These are phyloP conservation scores for Fusarium falciforme DNA, from an alignment of 2,329 filamentous ascomycete genomes.

Conservation along the genomic window DNA sequence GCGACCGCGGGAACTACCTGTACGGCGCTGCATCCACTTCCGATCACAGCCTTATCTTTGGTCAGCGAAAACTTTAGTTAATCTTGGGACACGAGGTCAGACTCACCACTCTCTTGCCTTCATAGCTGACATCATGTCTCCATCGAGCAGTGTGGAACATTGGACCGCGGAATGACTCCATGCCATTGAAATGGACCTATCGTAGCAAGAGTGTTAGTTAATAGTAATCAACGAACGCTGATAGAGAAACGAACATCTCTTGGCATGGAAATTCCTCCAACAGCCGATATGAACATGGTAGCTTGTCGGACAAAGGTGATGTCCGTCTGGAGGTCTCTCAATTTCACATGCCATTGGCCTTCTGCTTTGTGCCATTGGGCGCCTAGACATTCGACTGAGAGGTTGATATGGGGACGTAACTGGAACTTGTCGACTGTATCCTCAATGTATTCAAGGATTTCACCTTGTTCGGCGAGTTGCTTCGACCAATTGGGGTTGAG, in stretches of 20 bases:
- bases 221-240: no score
- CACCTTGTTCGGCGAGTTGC: slow-evolving; percentile 21
- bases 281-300: no score
- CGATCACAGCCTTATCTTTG: not conserved
- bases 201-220: no score
- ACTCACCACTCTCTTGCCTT: no score
- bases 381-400: slow-evolving; percentile 6
- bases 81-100: not conserved
- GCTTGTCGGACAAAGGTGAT: no score
- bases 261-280: no score
- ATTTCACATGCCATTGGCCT: not conserved
- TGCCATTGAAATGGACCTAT: no score
- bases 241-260: no score
- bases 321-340: no score
- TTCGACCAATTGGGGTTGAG: slow-evolving; percentile 28
- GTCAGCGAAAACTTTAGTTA: not conserved
- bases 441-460: slow-evolving; percentile 27
- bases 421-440: slow-evolving; percentile 16
- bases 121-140: no score
- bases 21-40: not conserved
- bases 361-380: slow-evolving; percentile 5
- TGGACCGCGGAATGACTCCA: no score
- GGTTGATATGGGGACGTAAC: slow-evolving; percentile 10
- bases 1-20: slow-evolving; percentile 3
- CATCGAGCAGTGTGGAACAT: no score